Base-by-base conservation (phyloP, 805 yeast genomes). In the Kuraishia borneana region DNA sequence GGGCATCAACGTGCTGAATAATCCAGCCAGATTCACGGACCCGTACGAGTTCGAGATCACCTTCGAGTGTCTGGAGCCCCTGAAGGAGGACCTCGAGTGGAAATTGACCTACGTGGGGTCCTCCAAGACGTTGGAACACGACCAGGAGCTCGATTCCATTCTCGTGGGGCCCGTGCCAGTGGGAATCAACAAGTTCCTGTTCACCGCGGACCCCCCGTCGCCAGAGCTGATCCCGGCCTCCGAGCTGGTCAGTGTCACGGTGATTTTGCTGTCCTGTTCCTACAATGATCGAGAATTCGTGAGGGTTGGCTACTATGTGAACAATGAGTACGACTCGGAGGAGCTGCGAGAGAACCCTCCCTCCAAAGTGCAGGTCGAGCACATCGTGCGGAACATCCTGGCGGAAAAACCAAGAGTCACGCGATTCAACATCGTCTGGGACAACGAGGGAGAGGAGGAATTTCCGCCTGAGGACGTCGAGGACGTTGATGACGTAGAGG, bases 121-220 rank as follows among this genome's bases (percentile, higher is more conserved):
- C 4, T 88, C 96, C 1, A 71, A 94, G 32, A 85, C 96, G 26
- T 56, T 85, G 34, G 96, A 92, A 42, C 96, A 92, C 47, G 99
- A 92, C 55, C 99, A 92, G 58, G 96, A 88, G 53, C 64, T 92
- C 36, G 99, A 92, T 51, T 87, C 96, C 1, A 76, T 92, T 26
- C 61, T 92, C n/a, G 99, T 92, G 3, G 99, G 99, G 0, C 99
- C 99, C 0, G 95, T 92, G 2, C 99, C 98, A 0, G 95, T 92
- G 2, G 99, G 99, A 1, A 76, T 89, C 27, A 92, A 92, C 53
- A 87, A 89, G 56, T 92, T 92, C 48, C 69, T 88, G 8, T 82
- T 92, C 54, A 75, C 83, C 14, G 96, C 97, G 0, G 97, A 94
- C 48, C 95, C 99, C 0, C 99, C 99, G 1, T 76, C 89, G 1